A percentile compares a stretch with the other conserved stretches of the same genome.
Conservation (phyloP, 2,329 filamentous ascomycete genomes). For the Exophiala sp. region DNA sequence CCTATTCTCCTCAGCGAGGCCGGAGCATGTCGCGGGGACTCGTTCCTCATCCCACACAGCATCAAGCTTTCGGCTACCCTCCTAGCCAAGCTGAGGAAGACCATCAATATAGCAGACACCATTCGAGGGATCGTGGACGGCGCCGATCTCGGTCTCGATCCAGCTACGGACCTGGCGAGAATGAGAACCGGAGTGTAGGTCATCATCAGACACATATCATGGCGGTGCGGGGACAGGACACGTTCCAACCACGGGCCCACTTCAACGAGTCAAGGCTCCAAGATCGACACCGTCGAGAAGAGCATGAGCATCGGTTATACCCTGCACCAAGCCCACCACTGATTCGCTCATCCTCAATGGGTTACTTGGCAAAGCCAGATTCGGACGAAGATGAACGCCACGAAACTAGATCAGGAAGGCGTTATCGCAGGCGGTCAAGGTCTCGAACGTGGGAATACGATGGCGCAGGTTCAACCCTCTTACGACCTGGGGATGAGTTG, state of each 20-base stretch:
- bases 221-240: background rate
- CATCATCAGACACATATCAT: background rate
- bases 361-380: slow-evolving; percentile 4
- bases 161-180: background rate
- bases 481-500: slow-evolving; percentile 13
- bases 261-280: too few relatives aligned
- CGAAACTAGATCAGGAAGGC: background rate
- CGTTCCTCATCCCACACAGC: background rate
- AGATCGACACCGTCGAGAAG: background rate
- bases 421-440: background rate
- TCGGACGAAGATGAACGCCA: background rate
- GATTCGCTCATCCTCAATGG: slow-evolving; percentile 9
- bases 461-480: background rate
- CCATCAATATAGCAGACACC: background rate
- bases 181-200: too few relatives aligned
- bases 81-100: background rate
- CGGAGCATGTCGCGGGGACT: too few relatives aligned
- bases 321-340: slow-evolving; percentile 15
- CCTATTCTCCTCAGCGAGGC: slow-evolving; percentile 18
- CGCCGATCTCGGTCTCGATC: slow-evolving; percentile 4
- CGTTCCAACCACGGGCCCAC: too few relatives aligned
- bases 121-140: background rate
- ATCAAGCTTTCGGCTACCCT: background rate
- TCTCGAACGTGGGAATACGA: slow-evolving; percentile 10
- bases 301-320: background rate